Percentiles rank a stretch among this genome's conserved stretches.
Evolutionary conservation across 2,329 filamentous ascomycete species (phyloP).

Genomic region (Ustulina deusta): DNA sequence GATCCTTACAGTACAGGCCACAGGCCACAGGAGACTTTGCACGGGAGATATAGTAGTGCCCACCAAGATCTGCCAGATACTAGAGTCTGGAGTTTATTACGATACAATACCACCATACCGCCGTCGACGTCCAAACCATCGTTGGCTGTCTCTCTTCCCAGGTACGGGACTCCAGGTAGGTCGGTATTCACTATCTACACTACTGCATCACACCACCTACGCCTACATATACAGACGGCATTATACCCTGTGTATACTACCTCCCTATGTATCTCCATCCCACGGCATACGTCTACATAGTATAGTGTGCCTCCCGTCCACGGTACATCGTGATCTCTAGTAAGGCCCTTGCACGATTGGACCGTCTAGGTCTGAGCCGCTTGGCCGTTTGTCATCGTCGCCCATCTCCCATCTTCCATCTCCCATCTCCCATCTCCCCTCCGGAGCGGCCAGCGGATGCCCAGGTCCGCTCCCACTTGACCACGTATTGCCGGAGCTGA

Average conservation of each 20-base stretch:
- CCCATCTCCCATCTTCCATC: background rate
- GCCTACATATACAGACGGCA: background rate
- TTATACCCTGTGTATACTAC: background rate
- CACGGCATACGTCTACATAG: constrained; percentile 5
- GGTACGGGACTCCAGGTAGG: too few relatives aligned
- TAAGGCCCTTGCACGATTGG: constrained; percentile 27
- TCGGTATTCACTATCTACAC: background rate
- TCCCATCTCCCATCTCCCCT: constrained; percentile 9
- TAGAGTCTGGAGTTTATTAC: constrained; percentile 26
- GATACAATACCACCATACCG: constrained; percentile 7
- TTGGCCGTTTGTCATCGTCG: constrained; percentile 34
- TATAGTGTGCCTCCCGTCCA: too few relatives aligned
- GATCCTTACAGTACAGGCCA: constrained; percentile 19
- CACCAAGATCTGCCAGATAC: constrained; percentile 30
- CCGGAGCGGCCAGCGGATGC: constrained; percentile 33
- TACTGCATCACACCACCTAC: background rate
- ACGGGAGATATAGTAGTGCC: constrained; percentile 18
- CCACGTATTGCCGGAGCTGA: constrained; percentile 36
- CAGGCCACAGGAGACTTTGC: constrained; percentile 20
- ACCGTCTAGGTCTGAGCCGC: constrained; percentile 21
- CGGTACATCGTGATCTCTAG: too few relatives aligned
- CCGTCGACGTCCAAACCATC: constrained; percentile 14
- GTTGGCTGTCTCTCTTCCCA: constrained; percentile 7
- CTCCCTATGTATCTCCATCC: background rate
- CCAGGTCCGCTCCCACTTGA: constrained; percentile 28